Percentiles rank a stretch among this genome's conserved stretches.
Conservation (phyloP, 2,329 filamentous ascomycete species). For the Rhytidhysteron rufulum region DNA sequence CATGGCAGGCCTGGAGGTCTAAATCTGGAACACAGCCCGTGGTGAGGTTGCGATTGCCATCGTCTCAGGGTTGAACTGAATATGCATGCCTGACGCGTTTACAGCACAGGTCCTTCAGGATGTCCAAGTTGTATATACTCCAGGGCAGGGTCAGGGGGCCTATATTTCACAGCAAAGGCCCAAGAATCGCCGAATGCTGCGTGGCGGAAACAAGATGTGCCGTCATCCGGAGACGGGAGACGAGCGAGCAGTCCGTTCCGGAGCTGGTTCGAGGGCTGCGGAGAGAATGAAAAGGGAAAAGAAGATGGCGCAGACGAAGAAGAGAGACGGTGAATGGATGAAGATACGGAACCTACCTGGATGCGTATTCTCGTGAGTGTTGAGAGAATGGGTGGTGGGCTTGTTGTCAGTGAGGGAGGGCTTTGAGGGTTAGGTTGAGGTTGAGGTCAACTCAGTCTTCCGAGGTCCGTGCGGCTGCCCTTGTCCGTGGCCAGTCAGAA, state of each 20-base stretch:
- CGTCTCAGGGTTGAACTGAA: conserved; percentile 4
- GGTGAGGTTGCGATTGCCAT: conserved; percentile 1
- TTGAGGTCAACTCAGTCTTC: no score
- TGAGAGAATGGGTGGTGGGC: no score
- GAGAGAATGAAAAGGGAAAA: no score
- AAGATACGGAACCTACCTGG: no score
- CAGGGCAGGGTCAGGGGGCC: conserved; percentile 1
- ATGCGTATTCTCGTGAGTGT: no score
- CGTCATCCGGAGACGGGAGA: neutral
- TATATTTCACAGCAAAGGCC: conserved; percentile 6
- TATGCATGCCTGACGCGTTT: conserved; percentile 5
- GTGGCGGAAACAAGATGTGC: neutral
- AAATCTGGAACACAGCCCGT: conserved; percentile 1
- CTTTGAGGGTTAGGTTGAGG: no score
- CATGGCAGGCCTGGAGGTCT: conserved; percentile 7
- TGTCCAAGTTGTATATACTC: conserved; percentile 4
- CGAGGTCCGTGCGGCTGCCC: no score
- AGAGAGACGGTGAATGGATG: no score
- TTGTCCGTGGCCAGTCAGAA: no score
- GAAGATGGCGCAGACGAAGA: no score
- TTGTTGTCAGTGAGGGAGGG: no score
- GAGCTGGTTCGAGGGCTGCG: no score
- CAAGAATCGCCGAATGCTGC: conserved; percentile 7
- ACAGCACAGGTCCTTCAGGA: conserved; percentile 4
- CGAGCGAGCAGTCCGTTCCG: neutral